Percentiles rank a stretch among this genome's conserved stretches.
Evolutionary conservation across 2,329 filamentous ascomycete genomes (phyloP).

Genomic region (Fusarium concolor): DNA sequence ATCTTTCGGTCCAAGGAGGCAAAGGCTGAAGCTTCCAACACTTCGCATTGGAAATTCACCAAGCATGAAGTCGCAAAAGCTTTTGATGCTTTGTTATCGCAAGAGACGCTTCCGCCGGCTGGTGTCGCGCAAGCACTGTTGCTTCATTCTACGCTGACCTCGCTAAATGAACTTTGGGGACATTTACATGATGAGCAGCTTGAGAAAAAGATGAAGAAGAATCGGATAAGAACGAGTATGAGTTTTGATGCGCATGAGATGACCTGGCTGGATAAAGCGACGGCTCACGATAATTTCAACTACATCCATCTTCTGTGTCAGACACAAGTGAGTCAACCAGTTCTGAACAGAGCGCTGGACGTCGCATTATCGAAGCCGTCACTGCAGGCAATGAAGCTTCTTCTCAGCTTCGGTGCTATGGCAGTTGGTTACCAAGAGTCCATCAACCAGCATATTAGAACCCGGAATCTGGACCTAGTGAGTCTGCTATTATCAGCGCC

Average conservation of each 20-base stretch:
- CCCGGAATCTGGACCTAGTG: neutral
- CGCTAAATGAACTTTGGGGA: slow-evolving; percentile 24
- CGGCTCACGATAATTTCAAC: neutral
- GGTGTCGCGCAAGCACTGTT: slow-evolving; percentile 24
- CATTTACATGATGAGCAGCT: slow-evolving; percentile 14
- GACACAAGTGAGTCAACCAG: neutral
- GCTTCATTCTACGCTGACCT: neutral
- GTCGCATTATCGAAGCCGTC: slow-evolving; percentile 13
- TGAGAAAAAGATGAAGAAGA: slow-evolving; percentile 30
- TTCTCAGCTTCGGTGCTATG: slow-evolving; percentile 20
- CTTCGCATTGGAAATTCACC: slow-evolving; percentile 17
- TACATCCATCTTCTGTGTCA: slow-evolving; percentile 29
- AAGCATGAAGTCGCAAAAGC: slow-evolving; percentile 26
- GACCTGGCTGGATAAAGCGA: slow-evolving; percentile 9
- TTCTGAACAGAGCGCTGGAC: slow-evolving; percentile 10
- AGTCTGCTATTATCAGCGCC: slow-evolving; percentile 12
- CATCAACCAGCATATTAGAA: neutral
- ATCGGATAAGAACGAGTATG: neutral
- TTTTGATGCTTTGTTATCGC: slow-evolving; percentile 4
- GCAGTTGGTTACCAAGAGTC: neutral
- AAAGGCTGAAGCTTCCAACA: neutral
- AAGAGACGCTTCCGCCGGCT: neutral
- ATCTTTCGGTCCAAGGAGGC: slow-evolving; percentile 12
- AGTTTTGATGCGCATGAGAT: neutral
- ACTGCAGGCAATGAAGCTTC: neutral